These are phyloP conservation scores for Epichloe glyceriae DNA, from an alignment of 2,329 filamentous ascomycete genomes.

Conservation along the genomic window DNA sequence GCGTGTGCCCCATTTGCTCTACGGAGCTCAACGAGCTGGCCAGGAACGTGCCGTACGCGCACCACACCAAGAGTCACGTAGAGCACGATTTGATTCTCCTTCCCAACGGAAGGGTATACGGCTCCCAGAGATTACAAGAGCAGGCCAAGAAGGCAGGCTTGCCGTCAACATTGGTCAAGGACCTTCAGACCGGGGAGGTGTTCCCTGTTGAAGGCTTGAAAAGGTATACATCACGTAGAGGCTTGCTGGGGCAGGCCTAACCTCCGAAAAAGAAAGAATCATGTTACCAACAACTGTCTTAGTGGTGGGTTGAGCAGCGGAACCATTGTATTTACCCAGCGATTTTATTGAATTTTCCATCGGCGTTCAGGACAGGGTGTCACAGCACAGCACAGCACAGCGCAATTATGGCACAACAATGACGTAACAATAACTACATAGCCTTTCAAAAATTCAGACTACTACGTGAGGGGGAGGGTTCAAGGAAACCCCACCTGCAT, in stretches of 20 bases:
- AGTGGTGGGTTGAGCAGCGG: no score
- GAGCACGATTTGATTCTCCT: conserved; percentile 77
- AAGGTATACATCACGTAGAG: conserved; percentile 80
- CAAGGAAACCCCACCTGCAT: no score
- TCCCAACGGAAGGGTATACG: conserved; percentile 79
- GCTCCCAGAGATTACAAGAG: conserved; percentile 57
- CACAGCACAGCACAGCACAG: not conserved
- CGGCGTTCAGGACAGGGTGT: not conserved
- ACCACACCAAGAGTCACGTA: conserved; percentile 88
- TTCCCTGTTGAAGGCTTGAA: conserved; percentile 51
- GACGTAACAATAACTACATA: no score
- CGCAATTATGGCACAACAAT: not conserved
- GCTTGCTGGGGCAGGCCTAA: not conserved
- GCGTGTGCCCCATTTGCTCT: conserved; percentile 89
- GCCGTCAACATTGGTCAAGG: conserved; percentile 52
- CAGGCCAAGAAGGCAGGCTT: conserved; percentile 72
- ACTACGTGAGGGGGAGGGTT: no score
- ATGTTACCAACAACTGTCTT: not conserved
- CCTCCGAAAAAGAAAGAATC: not conserved
- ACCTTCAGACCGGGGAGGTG: conserved; percentile 62
- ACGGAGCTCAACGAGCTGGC: conserved; percentile 90
- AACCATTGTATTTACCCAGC: not conserved
- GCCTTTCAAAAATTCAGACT: no score
- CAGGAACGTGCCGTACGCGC: conserved; percentile 78
- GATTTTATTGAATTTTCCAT: not conserved